Evolutionary conservation across 2,329 filamentous ascomycete genomes (phyloP).

Genomic region (Diaporthe caulivora): DNA sequence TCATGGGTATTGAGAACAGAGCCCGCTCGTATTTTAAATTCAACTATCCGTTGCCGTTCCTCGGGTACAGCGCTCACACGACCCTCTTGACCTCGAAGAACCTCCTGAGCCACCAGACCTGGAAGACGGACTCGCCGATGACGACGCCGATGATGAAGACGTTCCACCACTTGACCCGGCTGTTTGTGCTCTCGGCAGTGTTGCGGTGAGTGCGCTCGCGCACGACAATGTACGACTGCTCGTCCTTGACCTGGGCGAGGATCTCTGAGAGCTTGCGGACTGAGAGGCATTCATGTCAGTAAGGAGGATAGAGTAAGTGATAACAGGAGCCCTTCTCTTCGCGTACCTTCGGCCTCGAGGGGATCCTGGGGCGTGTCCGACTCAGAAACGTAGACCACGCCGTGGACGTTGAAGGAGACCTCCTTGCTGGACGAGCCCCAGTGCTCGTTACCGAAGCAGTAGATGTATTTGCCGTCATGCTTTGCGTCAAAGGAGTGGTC

Average conservation of each 20-base stretch:
- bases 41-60: neutral
- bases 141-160: slow-evolving; percentile 93
- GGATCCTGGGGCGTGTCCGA: slow-evolving; percentile 86
- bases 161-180: slow-evolving; percentile 99
- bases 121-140: slow-evolving; percentile 92
- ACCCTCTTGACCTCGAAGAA: slow-evolving; percentile 92
- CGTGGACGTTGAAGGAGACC: slow-evolving; percentile 99
- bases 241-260: slow-evolving; percentile 93
- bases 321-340: neutral
- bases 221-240: slow-evolving; percentile 96
- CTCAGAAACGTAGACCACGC: slow-evolving; percentile 96
- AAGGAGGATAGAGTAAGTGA: slow-evolving; percentile 17
- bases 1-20: slow-evolving; percentile 33
- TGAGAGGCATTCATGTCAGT: slow-evolving; percentile 51
- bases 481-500: slow-evolving; percentile 92
- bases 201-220: slow-evolving; percentile 97
- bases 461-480: slow-evolving; percentile 88
- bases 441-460: slow-evolving; percentile 99
- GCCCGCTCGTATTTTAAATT: slow-evolving; percentile 22
- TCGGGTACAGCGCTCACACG: slow-evolving; percentile 54
- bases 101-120: slow-evolving; percentile 99
- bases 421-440: slow-evolving; percentile 98
- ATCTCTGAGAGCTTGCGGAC: slow-evolving; percentile 88
- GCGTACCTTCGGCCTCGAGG: slow-evolving; percentile 85
- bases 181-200: slow-evolving; percentile 98